Evolutionary conservation across 495 filamentous ascomycete genomes (phyloP), one percentile per base, ranked within the genome.

Genomic region (Chaetomidium leptoderma): DNA sequence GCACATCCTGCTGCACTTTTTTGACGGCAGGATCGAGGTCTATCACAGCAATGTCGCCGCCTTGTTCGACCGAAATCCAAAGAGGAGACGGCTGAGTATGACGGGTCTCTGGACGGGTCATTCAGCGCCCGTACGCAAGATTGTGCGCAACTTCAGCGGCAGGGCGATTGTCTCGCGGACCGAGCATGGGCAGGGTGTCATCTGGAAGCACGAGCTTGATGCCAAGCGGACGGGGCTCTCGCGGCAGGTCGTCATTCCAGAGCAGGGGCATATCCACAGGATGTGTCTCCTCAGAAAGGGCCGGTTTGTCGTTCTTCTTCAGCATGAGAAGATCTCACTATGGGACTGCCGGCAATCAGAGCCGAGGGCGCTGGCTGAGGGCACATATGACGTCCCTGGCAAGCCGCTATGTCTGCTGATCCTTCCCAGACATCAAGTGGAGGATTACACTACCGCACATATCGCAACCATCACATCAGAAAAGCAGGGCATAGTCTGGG

Each of bases 401-500:
- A 92, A 90, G 67, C 87, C 89, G 14, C 78, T 95, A 4, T 96
- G 92, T 69, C 80, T 97, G 23, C 72, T 97, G 11, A 78, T 87
- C 19, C 77, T 97, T 13, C 91, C 89, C 0, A 79, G 86, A 30
- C 75, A 80, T 13, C 78, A 83, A 19, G 73, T 76, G 39, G 76
- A 78, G 52, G 73, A 79, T 10, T 70, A 71, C 43, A 72, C 74
- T 6, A 66, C 77, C 7, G 78, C 78, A 16, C 89, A 95, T 72
- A 78, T 96, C 43, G 92, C 91, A 17, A 89, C 88, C 4, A 84
- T 96, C 58, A 89, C 83, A 10, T 89, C 90, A 10, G 85, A 90
- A 53, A 87, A 90, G 78, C 82, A 83, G 54, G 92, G 92, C 0
- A 82, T 96, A 52, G 88, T 87, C 5, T 97, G 92, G 92, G 86